Evolutionary conservation across 1,284 basidiomycete genomes (phyloP).

Genomic region (Chalciporus sp.): DNA sequence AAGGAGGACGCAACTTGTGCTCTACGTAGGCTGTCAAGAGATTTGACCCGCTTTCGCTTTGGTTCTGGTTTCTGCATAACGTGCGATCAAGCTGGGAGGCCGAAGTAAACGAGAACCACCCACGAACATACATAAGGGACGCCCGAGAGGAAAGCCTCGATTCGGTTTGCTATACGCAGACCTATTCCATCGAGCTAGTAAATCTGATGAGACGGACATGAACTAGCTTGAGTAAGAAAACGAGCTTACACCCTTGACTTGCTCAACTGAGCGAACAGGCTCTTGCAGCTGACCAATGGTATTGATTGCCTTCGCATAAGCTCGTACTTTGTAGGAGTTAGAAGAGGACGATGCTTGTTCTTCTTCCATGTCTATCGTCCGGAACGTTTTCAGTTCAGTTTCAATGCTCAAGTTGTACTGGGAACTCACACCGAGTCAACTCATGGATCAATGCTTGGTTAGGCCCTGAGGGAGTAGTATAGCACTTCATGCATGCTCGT

Average conservation of each 20-base stretch:
- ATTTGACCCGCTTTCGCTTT: conserved; percentile 14
- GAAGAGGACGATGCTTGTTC: conserved; percentile 40
- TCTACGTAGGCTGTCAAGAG: conserved; percentile 21
- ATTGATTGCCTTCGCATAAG: conserved; percentile 50
- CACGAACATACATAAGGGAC: conserved; percentile 42
- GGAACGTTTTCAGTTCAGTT: not conserved
- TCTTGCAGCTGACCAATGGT: conserved; percentile 40
- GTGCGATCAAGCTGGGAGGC: conserved; percentile 5
- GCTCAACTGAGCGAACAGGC: conserved; percentile 45
- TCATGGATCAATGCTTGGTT: conserved; percentile 48
- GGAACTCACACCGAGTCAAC: conserved; percentile 41
- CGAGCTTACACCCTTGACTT: conserved; percentile 35
- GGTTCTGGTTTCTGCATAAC: conserved; percentile 17
- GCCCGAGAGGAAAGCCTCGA: conserved; percentile 41
- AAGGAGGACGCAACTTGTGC: conserved; percentile 18
- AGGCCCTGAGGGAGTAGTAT: conserved; percentile 27
- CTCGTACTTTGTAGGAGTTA: conserved; percentile 51
- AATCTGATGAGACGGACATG: conserved; percentile 9
- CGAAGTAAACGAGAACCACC: conserved; percentile 17
- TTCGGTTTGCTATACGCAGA: conserved; percentile 43
- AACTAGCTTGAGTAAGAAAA: not conserved
- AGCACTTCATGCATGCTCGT: conserved; percentile 10
- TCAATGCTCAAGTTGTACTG: not conserved
- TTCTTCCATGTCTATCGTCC: conserved; percentile 44
- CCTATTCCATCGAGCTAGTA: conserved; percentile 47